phyloP scores from a whole-genome alignment of 192 early-diverging fungal species.

The Podila horticola region DNA sequence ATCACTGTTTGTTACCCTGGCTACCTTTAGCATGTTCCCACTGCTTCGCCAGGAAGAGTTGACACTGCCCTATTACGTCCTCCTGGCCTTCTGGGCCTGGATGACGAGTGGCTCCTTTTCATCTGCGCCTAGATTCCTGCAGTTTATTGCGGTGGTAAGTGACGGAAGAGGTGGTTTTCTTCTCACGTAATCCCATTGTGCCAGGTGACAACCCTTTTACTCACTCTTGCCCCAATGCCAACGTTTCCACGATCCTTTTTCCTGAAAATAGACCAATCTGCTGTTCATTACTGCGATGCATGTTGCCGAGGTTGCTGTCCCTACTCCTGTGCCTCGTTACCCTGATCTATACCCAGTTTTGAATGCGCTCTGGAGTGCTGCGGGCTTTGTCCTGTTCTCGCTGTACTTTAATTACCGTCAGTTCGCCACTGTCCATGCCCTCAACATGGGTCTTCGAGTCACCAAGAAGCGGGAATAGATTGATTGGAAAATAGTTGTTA shows the following conservation, averaged over 20 bases:
- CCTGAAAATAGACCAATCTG: conserved; percentile 10
- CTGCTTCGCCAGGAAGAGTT: conserved; percentile 83
- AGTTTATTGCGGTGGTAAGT: conserved; percentile 43
- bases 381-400: conserved; percentile 72
- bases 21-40: conserved; percentile 88
- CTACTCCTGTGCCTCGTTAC: conserved; percentile 73
- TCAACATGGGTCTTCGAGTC: conserved; percentile 29
- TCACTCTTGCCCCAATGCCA: conserved; percentile 14
- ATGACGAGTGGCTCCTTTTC: conserved; percentile 48
- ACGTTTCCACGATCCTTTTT: background rate
- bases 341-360: conserved; percentile 87
- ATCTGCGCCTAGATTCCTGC: conserved; percentile 13
- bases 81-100: conserved; percentile 81
- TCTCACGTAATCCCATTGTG: background rate
- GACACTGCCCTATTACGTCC: conserved; percentile 74
- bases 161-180: no score
- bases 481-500: background rate
- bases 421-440: conserved; percentile 44
- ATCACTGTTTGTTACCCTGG: conserved; percentile 79
- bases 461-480: conserved; percentile 11
- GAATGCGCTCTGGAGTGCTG: conserved; percentile 78
- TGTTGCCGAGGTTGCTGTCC: conserved; percentile 62
- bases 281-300: conserved; percentile 58
- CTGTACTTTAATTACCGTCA: conserved; percentile 81
- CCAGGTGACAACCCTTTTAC: background rate